Percentiles rank a stretch among this genome's conserved stretches.
Conservation (phyloP, 495 filamentous ascomycete species). For the Saxophila tyrrhenica region DNA sequence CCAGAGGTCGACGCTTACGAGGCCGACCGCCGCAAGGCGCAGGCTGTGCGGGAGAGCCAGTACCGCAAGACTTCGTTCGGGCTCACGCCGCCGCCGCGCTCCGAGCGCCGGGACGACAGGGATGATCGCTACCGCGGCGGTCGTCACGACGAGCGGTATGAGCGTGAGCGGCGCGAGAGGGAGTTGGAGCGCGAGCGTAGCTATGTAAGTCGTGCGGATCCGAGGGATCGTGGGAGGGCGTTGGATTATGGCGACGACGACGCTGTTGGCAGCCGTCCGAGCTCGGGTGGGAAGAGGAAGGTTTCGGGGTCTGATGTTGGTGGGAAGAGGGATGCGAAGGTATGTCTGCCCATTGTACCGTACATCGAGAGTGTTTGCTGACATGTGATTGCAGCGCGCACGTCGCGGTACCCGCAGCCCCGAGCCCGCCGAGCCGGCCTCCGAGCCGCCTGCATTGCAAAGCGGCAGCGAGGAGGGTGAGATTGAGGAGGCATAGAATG, state of each 20-base stretch:
- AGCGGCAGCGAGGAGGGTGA: conserved; percentile 92
- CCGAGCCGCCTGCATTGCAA: conserved; percentile 41
- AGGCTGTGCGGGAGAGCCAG: conserved; percentile 75
- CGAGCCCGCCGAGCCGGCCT: conserved; percentile 32
- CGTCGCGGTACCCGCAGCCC: conserved; percentile 9
- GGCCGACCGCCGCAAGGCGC: conserved; percentile 74
- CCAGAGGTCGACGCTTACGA: conserved; percentile 83
- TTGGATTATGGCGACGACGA: conserved; percentile 75
- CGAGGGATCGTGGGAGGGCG: conserved; percentile 60
- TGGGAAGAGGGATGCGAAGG: conserved; percentile 43
- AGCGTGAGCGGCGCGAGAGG: conserved; percentile 63
- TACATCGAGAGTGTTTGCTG: background rate
- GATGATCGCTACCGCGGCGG: conserved; percentile 26
- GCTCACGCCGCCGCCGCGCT: conserved; percentile 30
- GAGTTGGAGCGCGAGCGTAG: conserved; percentile 76
- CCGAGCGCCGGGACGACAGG: conserved; percentile 35
- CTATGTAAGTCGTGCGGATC: conserved; percentile 61
- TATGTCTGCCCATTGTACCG: conserved; percentile 23
- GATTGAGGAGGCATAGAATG: conserved; percentile 66
- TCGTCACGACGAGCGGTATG: conserved; percentile 36
- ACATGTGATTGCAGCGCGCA: conserved; percentile 18
- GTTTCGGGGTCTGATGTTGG: conserved; percentile 61
- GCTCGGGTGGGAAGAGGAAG: conserved; percentile 47
- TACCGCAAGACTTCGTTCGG: conserved; percentile 65
- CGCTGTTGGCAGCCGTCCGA: conserved; percentile 38